A percentile compares a stretch with the other conserved stretches of the same genome.
Evolutionary conservation across 2,329 filamentous ascomycete genomes (phyloP).

Genomic region (Colletotrichum musicola): DNA sequence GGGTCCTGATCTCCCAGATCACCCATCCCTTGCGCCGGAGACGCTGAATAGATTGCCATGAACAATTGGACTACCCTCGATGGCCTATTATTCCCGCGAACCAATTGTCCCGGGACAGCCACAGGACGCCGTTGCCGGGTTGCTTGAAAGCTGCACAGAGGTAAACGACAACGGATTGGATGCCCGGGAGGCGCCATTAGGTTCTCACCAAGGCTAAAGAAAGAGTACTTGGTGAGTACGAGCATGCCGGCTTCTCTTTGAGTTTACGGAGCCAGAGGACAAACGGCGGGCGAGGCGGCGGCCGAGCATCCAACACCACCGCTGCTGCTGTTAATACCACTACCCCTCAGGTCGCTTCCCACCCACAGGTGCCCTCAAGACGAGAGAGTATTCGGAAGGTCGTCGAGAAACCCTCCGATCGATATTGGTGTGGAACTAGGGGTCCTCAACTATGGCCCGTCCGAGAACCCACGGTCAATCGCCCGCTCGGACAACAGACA

Average conservation of each 20-base stretch:
- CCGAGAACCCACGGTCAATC: neutral
- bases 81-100: slow-evolving; percentile 11
- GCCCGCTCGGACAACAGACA: too few species aligned
- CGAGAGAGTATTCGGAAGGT: slow-evolving; percentile 11
- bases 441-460: neutral
- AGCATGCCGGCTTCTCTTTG: neutral
- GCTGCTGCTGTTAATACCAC: neutral
- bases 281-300: slow-evolving; percentile 6
- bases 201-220: neutral
- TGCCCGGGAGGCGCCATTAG: slow-evolving; percentile 11
- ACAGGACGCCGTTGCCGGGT: slow-evolving; percentile 1
- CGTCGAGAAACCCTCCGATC: neutral
- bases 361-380: neutral
- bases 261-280: slow-evolving; percentile 14
- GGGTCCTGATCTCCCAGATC: slow-evolving; percentile 31
- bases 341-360: too few species aligned
- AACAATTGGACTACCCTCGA: neutral
- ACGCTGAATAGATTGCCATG: slow-evolving; percentile 24
- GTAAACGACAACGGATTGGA: neutral
- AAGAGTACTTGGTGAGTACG: slow-evolving; percentile 7
- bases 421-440: neutral
- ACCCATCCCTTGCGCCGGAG: slow-evolving; percentile 25
- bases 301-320: slow-evolving; percentile 6
- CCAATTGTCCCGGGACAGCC: neutral
- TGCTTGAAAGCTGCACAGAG: neutral